A percentile compares a stretch with the other conserved stretches of the same genome.
Conservation (phyloP, 805 yeast genomes). For the Candida michaelii region DNA sequence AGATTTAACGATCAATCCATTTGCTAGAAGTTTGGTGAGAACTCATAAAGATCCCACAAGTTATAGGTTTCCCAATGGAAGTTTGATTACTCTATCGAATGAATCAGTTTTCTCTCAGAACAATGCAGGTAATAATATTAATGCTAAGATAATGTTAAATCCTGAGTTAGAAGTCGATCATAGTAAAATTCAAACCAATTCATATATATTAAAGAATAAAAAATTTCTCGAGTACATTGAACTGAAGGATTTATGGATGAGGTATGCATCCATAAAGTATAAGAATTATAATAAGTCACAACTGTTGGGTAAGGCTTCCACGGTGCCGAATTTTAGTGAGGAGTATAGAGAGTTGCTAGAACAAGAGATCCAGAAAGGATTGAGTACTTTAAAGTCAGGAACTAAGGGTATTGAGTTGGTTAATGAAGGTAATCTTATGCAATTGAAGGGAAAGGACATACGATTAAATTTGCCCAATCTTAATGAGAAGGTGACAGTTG, state of each 20-base stretch:
- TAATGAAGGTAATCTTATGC: conserved; percentile 14
- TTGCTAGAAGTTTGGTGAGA: conserved; percentile 23
- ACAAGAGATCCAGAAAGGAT: conserved; percentile 14
- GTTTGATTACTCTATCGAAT: conserved; percentile 15
- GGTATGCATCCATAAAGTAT: conserved; percentile 28
- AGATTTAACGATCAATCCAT: conserved; percentile 25
- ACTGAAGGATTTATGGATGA: conserved; percentile 19
- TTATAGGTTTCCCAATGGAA: conserved; percentile 29
- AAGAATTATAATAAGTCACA: conserved; percentile 17
- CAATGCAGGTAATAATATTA: neutral
- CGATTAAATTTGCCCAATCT: conserved; percentile 18
- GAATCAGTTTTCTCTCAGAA: neutral
- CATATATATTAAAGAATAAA: conserved; percentile 26
- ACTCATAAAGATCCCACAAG: conserved; percentile 27
- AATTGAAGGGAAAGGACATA: conserved; percentile 12
- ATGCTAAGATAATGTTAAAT: conserved; percentile 12
- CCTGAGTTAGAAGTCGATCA: conserved; percentile 10
- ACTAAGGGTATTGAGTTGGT: conserved; percentile 7
- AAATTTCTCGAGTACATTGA: conserved; percentile 20
- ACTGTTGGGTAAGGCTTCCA: neutral
- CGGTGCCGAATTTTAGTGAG: conserved; percentile 9
- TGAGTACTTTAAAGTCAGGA: conserved; percentile 2
- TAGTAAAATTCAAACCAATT: conserved; percentile 17
- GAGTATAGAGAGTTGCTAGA: conserved; percentile 14
- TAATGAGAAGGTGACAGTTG: conserved; percentile 12